Conservation (phyloP, 306 rosid species). For the Potentilla sterilis region DNA sequence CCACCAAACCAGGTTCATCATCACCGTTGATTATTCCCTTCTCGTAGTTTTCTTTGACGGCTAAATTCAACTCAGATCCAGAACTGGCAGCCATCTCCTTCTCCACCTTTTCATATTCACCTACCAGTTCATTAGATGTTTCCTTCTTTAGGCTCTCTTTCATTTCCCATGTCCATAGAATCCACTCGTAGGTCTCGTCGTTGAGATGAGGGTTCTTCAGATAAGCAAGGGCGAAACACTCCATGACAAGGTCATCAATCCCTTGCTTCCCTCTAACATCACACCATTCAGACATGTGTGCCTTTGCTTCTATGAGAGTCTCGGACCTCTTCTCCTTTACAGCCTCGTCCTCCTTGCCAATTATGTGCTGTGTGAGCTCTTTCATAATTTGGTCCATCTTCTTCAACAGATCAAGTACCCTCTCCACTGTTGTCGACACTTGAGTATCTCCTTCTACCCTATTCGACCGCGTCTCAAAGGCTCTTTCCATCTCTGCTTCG, state of each 20-base stretch:
- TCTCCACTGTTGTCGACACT: neutral
- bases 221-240: neutral
- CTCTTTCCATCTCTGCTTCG: neutral
- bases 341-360: neutral
- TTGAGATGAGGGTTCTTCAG: neutral
- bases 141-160: neutral
- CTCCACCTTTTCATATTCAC: neutral
- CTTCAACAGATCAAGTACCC: neutral
- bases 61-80: neutral
- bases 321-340: neutral
- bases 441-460: neutral
- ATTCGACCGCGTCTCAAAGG: neutral
- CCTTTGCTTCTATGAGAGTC: neutral
- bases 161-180: neutral
- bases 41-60: neutral
- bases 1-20: neutral
- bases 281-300: neutral
- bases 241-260: neutral
- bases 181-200: neutral
- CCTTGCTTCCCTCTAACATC: neutral
- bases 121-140: neutral
- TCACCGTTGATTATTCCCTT: neutral
- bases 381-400: neutral
- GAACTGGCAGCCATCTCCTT: neutral
- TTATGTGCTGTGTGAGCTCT: neutral